Conservation (phyloP, 1,284 basidiomycete species). For the Malassezia pachydermatis region DNA sequence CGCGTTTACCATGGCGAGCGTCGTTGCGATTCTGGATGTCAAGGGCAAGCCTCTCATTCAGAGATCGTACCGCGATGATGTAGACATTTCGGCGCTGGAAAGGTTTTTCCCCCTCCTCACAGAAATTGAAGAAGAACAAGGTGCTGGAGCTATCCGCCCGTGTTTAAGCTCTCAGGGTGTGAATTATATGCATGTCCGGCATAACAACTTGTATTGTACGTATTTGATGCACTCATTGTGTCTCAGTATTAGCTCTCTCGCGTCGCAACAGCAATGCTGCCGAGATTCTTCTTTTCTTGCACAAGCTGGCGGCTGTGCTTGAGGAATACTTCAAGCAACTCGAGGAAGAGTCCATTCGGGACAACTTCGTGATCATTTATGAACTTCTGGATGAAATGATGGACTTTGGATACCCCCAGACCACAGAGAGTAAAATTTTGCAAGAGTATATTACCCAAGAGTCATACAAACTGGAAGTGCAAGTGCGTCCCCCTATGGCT, state of each 20-base stretch:
- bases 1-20: slow-evolving; percentile 43
- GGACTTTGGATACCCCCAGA: slow-evolving; percentile 99
- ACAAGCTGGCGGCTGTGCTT: slow-evolving; percentile 66
- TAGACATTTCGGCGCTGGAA: slow-evolving; percentile 76
- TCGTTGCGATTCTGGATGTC: slow-evolving; percentile 87
- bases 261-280: slow-evolving; percentile 93
- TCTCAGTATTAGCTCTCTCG: slow-evolving; percentile 78
- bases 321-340: slow-evolving; percentile 99
- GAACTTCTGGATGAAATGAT: slow-evolving; percentile 98
- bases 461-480: slow-evolving; percentile 94
- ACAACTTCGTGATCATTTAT: slow-evolving; percentile 95
- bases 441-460: slow-evolving; percentile 99
- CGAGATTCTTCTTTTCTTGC: slow-evolving; percentile 92
- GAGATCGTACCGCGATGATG: slow-evolving; percentile 93
- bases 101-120: slow-evolving; percentile 86
- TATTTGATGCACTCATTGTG: slow-evolving; percentile 24
- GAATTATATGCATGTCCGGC: slow-evolving; percentile 97
- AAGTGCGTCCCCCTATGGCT: slow-evolving; percentile 87
- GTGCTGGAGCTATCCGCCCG: slow-evolving; percentile 64
- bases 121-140: slow-evolving; percentile 91
- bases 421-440: slow-evolving; percentile 96
- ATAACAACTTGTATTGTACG: slow-evolving; percentile 92
- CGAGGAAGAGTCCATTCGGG: slow-evolving; percentile 95
- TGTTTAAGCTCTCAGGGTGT: slow-evolving; percentile 67
- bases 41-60: slow-evolving; percentile 98